Evolutionary conservation across 2,329 filamentous ascomycete genomes (phyloP).

Genomic region (Herpotrichia juniperi): DNA sequence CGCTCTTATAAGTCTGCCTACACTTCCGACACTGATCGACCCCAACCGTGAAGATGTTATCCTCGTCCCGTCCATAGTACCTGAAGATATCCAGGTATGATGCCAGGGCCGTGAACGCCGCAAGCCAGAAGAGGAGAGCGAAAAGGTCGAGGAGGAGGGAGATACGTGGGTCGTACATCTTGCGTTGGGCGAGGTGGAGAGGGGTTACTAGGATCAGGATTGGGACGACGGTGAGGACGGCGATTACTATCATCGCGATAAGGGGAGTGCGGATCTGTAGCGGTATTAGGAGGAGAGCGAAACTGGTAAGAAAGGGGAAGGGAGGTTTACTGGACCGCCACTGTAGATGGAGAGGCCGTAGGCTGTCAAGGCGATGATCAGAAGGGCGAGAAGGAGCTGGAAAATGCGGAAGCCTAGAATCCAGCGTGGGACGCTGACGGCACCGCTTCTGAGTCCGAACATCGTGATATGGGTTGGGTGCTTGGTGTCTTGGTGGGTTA

Average conservation of each 20-base stretch:
- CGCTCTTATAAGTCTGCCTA: slow-evolving; percentile 20
- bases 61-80: slow-evolving; percentile 9
- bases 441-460: slow-evolving; percentile 13
- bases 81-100: slow-evolving; percentile 23
- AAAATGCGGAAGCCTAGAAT: slow-evolving; percentile 29
- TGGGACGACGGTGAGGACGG: slow-evolving; percentile 22
- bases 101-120: slow-evolving; percentile 21
- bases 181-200: slow-evolving; percentile 21
- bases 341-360: slow-evolving; percentile 26
- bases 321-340: slow-evolving; percentile 20
- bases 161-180: slow-evolving; percentile 22
- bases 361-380: slow-evolving; percentile 30
- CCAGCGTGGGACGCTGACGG: slow-evolving; percentile 21
- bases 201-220: slow-evolving; percentile 23
- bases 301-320: neutral
- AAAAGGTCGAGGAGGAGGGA: slow-evolving; percentile 22
- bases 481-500: neutral
- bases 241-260: slow-evolving; percentile 23
- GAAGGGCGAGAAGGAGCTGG: slow-evolving; percentile 35
- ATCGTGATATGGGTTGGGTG: slow-evolving; percentile 7
- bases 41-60: neutral
- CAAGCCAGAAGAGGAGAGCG: slow-evolving; percentile 25
- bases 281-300: slow-evolving; percentile 1
- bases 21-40: slow-evolving; percentile 14
- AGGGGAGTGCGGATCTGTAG: slow-evolving; percentile 23